Evolutionary conservation across 805 yeast genomes (phyloP).

Genomic region (Yamadazyma insecticola): DNA sequence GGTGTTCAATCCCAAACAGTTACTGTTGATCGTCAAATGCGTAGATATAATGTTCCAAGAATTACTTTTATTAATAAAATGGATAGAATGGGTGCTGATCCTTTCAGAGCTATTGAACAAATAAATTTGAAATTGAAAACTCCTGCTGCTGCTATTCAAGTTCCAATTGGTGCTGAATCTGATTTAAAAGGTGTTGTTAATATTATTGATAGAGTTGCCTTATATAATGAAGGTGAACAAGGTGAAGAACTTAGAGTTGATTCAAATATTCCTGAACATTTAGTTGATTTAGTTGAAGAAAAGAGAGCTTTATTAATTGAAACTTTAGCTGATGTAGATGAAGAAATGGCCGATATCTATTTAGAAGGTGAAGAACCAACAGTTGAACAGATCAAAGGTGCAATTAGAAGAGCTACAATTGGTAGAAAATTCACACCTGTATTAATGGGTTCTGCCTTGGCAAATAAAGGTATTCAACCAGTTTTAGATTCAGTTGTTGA

Average conservation of each 20-base stretch:
- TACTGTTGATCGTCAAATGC: slow-evolving; percentile 98
- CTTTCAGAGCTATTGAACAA: slow-evolving; percentile 92
- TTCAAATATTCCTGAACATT: slow-evolving; percentile 70
- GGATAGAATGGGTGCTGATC: slow-evolving; percentile 99
- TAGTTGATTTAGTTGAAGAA: slow-evolving; percentile 81
- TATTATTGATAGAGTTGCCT: slow-evolving; percentile 79
- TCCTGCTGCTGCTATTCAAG: slow-evolving; percentile 96
- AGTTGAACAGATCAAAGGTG: slow-evolving; percentile 74
- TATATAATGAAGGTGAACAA: slow-evolving; percentile 84
- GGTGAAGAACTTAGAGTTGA: slow-evolving; percentile 72
- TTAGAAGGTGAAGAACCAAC: slow-evolving; percentile 89
- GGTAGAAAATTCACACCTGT: slow-evolving; percentile 98
- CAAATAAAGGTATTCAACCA: slow-evolving; percentile 93
- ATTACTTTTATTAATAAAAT: slow-evolving; percentile 94
- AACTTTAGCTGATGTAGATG: slow-evolving; percentile 96
- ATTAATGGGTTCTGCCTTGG: slow-evolving; percentile 98
- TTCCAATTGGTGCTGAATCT: slow-evolving; percentile 93
- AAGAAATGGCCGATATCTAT: slow-evolving; percentile 89
- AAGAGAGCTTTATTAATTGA: slow-evolving; percentile 83
- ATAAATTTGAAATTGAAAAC: slow-evolving; percentile 81
- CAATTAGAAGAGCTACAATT: slow-evolving; percentile 92
- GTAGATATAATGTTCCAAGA: slow-evolving; percentile 95
- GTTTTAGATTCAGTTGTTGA: slow-evolving; percentile 95
- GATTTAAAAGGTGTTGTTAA: slow-evolving; percentile 86
- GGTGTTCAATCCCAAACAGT: slow-evolving; percentile 99